phyloP scores from a whole-genome alignment of 306 rosid genomes.

The Sicyos baderoa region DNA sequence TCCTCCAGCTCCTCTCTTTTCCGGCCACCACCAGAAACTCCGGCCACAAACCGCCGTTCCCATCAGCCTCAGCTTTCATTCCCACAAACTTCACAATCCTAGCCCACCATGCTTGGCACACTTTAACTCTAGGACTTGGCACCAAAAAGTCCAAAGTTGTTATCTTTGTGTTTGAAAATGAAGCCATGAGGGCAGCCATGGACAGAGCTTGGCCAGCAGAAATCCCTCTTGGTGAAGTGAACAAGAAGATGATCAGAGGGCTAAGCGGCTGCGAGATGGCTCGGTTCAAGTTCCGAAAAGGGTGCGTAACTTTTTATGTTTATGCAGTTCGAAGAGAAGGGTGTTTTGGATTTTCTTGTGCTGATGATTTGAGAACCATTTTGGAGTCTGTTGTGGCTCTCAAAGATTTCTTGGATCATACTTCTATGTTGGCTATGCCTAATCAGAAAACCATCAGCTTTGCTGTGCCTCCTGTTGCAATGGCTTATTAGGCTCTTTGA shows the following conservation, averaged over 20 bases:
- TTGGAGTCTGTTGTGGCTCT: constrained; percentile 77
- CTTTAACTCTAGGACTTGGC: constrained; percentile 92
- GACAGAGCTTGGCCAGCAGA: constrained; percentile 76
- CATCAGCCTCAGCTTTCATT: constrained; percentile 68
- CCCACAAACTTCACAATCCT: constrained; percentile 94
- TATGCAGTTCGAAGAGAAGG: constrained; percentile 69
- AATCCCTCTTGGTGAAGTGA: constrained; percentile 80
- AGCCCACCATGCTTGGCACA: constrained; percentile 96
- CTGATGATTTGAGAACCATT: constrained; percentile 61
- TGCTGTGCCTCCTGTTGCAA: constrained; percentile 46
- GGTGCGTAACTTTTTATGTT: constrained; percentile 82
- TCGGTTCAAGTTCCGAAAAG: constrained; percentile 89
- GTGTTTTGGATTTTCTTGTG: constrained; percentile 47
- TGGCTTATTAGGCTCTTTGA: constrained; percentile 58
- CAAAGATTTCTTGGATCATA: constrained; percentile 96
- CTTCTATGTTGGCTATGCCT: constrained; percentile 89
- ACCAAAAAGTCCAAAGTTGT: constrained; percentile 79
- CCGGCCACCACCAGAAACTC: constrained; percentile 37
- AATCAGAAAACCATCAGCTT: constrained; percentile 63
- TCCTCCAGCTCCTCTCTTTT: constrained; percentile 61
- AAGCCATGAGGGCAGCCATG: constrained; percentile 41
- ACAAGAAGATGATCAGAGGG: constrained; percentile 68
- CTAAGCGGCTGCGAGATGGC: constrained; percentile 69
- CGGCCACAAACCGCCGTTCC: constrained; percentile 42
- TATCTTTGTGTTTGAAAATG: constrained; percentile 68